Evolutionary conservation across 805 yeast species (phyloP).

Genomic region (Suhomyces tanzawaensis): DNA sequence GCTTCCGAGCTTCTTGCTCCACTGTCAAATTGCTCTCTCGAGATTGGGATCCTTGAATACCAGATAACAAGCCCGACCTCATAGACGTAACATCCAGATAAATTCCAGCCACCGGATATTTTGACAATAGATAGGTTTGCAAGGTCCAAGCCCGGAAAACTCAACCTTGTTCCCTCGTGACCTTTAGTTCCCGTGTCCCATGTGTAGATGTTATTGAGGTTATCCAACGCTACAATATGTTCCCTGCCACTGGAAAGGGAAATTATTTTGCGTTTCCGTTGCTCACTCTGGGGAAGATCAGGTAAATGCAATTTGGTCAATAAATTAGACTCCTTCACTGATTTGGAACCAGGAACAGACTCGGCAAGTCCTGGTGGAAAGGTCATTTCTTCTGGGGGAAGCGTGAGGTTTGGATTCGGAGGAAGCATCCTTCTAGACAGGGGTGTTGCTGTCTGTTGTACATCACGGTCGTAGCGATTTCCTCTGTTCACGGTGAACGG

Average conservation of each 20-base stretch:
- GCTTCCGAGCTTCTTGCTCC: conserved; percentile 27
- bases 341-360: background rate
- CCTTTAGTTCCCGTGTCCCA: conserved; percentile 53
- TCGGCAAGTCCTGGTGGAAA: conserved; percentile 14
- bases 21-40: conserved; percentile 17
- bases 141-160: conserved; percentile 30
- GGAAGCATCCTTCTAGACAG: conserved; percentile 11
- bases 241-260: conserved; percentile 61
- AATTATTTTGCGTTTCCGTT: conserved; percentile 31
- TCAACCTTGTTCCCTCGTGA: conserved; percentile 42
- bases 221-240: conserved; percentile 61
- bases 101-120: conserved; percentile 68
- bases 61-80: conserved; percentile 59
- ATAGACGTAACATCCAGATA: conserved; percentile 48
- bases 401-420: conserved; percentile 19
- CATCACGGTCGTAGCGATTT: conserved; percentile 8
- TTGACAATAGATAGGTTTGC: conserved; percentile 34
- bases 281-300: conserved; percentile 1
- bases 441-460: background rate
- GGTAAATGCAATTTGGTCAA: conserved; percentile 23
- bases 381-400: conserved; percentile 20
- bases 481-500: conserved; percentile 7
- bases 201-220: conserved; percentile 47
- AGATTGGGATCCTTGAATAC: conserved; percentile 35
- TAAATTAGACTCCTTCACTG: conserved; percentile 14